phyloP scores from a whole-genome alignment of 1,139 yeast species.

The Spencermartinsiella ligniputridi region DNA sequence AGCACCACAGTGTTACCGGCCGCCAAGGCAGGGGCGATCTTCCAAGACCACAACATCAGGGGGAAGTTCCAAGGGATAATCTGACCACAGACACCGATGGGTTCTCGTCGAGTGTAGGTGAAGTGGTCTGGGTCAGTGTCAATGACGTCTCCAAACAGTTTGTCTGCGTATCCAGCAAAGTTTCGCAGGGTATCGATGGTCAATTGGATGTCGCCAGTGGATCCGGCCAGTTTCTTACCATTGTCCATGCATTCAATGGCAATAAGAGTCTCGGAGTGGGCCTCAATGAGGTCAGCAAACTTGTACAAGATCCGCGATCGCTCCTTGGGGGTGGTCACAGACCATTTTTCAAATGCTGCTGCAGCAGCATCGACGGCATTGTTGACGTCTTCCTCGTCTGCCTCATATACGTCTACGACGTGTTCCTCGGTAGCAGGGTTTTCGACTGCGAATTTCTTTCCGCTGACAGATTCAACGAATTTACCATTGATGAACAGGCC shows the following conservation, averaged over 20 bases:
- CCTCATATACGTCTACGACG: conserved; percentile 50
- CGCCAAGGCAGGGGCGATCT: conserved; percentile 78
- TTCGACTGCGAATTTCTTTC: conserved; percentile 47
- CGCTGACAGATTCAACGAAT: conserved; percentile 58
- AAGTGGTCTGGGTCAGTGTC: conserved; percentile 62
- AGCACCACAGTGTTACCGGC: conserved; percentile 77
- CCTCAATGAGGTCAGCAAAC: conserved; percentile 51
- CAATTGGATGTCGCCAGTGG: conserved; percentile 54
- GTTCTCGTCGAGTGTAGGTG: conserved; percentile 58
- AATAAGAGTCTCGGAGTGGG: conserved; percentile 45
- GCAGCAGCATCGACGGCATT: conserved; percentile 57
- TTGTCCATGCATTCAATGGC: conserved; percentile 58
- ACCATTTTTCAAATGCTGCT: conserved; percentile 44
- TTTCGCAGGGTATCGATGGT: conserved; percentile 47
- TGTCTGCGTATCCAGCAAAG: conserved; percentile 83
- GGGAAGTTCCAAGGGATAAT: conserved; percentile 91
- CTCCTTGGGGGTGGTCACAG: conserved; percentile 44
- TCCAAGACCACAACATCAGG: conserved; percentile 79
- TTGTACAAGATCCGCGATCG: conserved; percentile 44
- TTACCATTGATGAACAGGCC: conserved; percentile 83
- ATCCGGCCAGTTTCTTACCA: conserved; percentile 50
- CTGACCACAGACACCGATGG: conserved; percentile 77
- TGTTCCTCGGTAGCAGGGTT: conserved; percentile 47
- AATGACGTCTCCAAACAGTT: conserved; percentile 60
- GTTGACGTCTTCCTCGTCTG: conserved; percentile 53